phyloP scores from a whole-genome alignment of 2,329 filamentous ascomycete genomes.

The Trichoderma aggressivum region DNA sequence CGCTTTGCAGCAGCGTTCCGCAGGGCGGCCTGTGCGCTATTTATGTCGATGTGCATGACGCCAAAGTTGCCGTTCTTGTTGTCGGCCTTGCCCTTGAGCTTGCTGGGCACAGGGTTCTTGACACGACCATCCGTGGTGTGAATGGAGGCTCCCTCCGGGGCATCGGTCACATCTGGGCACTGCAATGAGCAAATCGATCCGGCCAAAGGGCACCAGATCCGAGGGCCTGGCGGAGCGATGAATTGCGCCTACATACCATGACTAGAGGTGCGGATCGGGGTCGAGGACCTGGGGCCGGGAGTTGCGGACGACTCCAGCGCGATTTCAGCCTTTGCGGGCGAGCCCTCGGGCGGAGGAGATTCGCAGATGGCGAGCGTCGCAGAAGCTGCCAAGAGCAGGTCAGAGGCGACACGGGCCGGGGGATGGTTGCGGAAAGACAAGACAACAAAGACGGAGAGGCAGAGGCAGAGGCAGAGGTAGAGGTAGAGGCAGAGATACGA shows the following conservation, averaged over 20 bases:
- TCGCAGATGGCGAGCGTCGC: slow-evolving; percentile 18
- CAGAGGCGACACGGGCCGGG: slow-evolving; percentile 19
- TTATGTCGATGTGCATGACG: slow-evolving; percentile 59
- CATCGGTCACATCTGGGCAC: slow-evolving; percentile 8
- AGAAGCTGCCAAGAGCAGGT: slow-evolving; percentile 21
- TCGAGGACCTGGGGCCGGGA: background rate
- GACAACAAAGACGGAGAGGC: background rate
- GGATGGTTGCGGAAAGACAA: background rate
- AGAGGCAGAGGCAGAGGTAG: no score
- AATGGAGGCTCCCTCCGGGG: slow-evolving; percentile 14
- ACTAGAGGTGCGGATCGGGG: slow-evolving; percentile 11
- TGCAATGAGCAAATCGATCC: slow-evolving; percentile 7
- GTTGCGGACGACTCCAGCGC: slow-evolving; percentile 9
- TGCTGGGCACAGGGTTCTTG: slow-evolving; percentile 58
- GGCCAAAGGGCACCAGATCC: background rate
- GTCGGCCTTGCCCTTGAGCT: slow-evolving; percentile 57
- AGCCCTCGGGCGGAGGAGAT: slow-evolving; percentile 5
- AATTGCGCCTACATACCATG: slow-evolving; percentile 18
- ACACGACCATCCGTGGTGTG: slow-evolving; percentile 32
- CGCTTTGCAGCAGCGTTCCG: slow-evolving; percentile 56
- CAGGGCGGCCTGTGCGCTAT: slow-evolving; percentile 44
- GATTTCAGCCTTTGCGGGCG: slow-evolving; percentile 5
- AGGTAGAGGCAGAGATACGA: background rate
- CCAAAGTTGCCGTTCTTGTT: slow-evolving; percentile 58
- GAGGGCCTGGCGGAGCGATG: background rate